Evolutionary conservation across 352 stramenopile genomes (phyloP), one percentile per base, ranked within the genome.

Genomic region (Phytophthora fragariae): DNA sequence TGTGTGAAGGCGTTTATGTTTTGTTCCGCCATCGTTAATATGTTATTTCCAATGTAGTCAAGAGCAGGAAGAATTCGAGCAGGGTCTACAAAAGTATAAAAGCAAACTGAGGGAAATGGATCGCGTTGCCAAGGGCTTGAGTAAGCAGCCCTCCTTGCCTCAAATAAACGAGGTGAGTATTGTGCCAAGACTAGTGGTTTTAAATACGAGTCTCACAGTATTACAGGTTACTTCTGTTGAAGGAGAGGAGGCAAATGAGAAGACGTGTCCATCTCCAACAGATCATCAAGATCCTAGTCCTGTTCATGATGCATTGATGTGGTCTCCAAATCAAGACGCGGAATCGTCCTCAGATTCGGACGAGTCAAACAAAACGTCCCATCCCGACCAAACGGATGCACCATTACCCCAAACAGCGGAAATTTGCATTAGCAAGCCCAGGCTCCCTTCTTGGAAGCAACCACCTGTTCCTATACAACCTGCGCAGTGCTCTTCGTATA

Each of bases 91-190:
- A 44, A 72, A 72, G 2, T 87, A 86, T 74, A 92, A 88, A 46
- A 84, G 53, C n/a, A 86, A 82, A n/a, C 76, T 85, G 33, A 78
- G 78, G n/a, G 81, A 89, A 49, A 67, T 92, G 24, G 83, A 94
- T 65, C 78, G 83, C 1, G 77, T 86, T 9, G 85, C 84, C 0
- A 91, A 92, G 70, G 85, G 83, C 1, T 61, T 91, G 2, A 64
- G 19, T 50, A 73, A 59, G 33, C 59, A 65, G 15, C 41, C 55
- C 21, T 63, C 47, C 2, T 27, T 62, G 12, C 27, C 55, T 27
- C 55, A 65, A 24, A 39, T 57, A 41, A 21, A 56, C n/a, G 19
- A 58, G 17, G 70, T 73, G 17, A 65, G 70, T 66, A 27, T 57
- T 53, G 4, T 19, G 31, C 27, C 9, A 21, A 53, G 44, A 10